Conservation (phyloP, 2,329 filamentous ascomycete genomes). For the Chaetomium olivaceum region DNA sequence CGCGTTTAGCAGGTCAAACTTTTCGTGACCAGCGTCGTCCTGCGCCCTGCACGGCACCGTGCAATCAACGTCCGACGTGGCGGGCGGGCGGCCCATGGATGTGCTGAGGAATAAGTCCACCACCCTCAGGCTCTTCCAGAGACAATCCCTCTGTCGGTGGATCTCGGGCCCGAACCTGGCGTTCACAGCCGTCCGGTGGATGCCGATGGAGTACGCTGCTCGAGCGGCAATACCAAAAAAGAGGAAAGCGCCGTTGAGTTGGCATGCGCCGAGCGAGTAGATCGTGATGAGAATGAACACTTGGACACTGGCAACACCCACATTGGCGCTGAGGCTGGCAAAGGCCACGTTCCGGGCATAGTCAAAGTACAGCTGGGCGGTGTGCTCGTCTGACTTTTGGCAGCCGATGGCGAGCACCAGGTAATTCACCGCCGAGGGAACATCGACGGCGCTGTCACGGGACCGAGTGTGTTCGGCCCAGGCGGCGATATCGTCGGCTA, state of each 20-base stretch:
- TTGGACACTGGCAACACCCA: slow-evolving; percentile 53
- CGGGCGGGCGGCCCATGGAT: slow-evolving; percentile 56
- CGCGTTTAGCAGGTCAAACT: slow-evolving; percentile 50
- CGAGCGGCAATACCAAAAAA: slow-evolving; percentile 56
- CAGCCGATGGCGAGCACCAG: slow-evolving; percentile 54
- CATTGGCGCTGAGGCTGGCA: slow-evolving; percentile 46
- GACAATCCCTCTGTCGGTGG: slow-evolving; percentile 48
- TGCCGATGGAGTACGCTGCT: slow-evolving; percentile 54
- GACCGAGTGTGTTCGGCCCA: slow-evolving; percentile 44
- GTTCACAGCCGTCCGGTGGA: slow-evolving; percentile 57
- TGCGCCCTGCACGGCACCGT: slow-evolving; percentile 49
- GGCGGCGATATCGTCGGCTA: slow-evolving; percentile 44
- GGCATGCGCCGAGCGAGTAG: slow-evolving; percentile 56
- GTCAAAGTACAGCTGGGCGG: slow-evolving; percentile 51
- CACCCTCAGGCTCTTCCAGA: slow-evolving; percentile 56
- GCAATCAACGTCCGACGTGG: slow-evolving; percentile 56
- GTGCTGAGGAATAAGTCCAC: slow-evolving; percentile 55
- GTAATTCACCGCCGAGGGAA: slow-evolving; percentile 47
- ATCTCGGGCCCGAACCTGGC: slow-evolving; percentile 49
- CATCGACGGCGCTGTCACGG: slow-evolving; percentile 40
- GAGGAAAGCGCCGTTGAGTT: slow-evolving; percentile 56
- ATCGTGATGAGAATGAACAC: slow-evolving; percentile 53
- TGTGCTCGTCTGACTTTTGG: slow-evolving; percentile 44
- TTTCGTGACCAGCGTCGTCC: slow-evolving; percentile 42
- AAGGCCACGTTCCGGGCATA: slow-evolving; percentile 50